A percentile compares a stretch with the other conserved stretches of the same genome.
Evolutionary conservation across 257 asterid genomes (phyloP).

Genomic region (Solanum sejunctum): DNA sequence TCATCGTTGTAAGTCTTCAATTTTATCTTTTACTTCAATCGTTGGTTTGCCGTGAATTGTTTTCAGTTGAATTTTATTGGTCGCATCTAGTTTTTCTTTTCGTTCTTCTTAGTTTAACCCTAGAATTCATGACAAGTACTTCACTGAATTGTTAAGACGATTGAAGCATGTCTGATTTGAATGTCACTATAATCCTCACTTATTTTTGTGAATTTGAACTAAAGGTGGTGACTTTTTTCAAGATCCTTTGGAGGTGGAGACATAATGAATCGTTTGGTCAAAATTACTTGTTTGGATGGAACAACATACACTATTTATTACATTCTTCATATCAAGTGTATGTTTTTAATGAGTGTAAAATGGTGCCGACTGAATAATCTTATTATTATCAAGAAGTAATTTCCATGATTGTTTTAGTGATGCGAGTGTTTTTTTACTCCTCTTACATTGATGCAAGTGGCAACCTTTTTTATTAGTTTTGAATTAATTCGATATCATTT

Average conservation of each 20-base stretch:
- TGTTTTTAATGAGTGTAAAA: neutral
- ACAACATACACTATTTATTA: neutral
- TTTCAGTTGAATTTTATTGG: slow-evolving; percentile 1
- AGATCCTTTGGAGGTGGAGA: neutral
- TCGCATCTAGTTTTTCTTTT: neutral
- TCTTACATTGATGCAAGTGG: neutral
- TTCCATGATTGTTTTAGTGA: neutral
- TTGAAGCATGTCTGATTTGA: neutral
- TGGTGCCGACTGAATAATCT: neutral
- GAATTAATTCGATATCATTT: neutral
- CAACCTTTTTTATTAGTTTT: neutral
- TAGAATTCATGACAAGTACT: neutral
- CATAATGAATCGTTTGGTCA: neutral
- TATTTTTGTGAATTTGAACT: neutral
- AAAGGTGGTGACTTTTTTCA: neutral
- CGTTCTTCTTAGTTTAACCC: slow-evolving; percentile 4
- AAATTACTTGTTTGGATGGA: neutral
- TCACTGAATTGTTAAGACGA: neutral
- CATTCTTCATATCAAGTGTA: neutral
- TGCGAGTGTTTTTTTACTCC: neutral
- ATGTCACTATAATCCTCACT: neutral
- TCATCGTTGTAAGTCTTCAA: slow-evolving; percentile 76
- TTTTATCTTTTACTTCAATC: neutral
- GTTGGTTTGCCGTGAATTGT: neutral
- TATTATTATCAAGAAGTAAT: neutral